These are phyloP conservation scores for Bipolaris bicolor DNA, from an alignment of 2,329 filamentous ascomycete species.

Conservation along the genomic window DNA sequence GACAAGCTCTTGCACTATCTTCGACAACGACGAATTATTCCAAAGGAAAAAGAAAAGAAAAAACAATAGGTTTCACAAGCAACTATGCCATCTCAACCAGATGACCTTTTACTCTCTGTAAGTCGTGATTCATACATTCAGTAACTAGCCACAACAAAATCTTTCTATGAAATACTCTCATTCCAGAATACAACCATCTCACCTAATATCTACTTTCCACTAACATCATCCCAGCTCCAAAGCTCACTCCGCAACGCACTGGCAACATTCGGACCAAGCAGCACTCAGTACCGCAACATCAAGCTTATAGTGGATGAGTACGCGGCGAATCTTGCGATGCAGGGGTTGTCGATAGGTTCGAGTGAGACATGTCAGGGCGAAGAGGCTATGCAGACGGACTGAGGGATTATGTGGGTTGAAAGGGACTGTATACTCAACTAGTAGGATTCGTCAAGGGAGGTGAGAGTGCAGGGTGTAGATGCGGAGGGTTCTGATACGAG, in stretches of 20 bases:
- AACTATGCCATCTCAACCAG: slow-evolving; percentile 30
- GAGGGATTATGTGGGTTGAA: neutral
- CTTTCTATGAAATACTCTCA: neutral
- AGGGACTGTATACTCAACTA: too few relatives aligned
- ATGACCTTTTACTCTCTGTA: slow-evolving; percentile 40
- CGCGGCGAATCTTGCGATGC: slow-evolving; percentile 33
- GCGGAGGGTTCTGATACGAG: too few relatives aligned
- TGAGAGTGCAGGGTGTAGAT: too few relatives aligned
- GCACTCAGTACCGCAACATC: slow-evolving; percentile 39
- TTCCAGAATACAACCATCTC: too few relatives aligned
- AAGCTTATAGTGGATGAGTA: slow-evolving; percentile 43
- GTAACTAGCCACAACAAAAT: neutral
- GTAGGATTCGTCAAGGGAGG: too few relatives aligned
- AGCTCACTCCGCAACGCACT: slow-evolving; percentile 45
- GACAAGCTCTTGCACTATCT: neutral
- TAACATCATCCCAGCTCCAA: slow-evolving; percentile 34
- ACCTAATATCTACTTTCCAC: neutral
- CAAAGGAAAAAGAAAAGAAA: neutral
- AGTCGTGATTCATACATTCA: slow-evolving; percentile 4
- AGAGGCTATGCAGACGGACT: slow-evolving; percentile 4
- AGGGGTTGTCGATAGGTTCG: slow-evolving; percentile 21
- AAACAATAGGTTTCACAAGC: too few relatives aligned
- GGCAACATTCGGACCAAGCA: slow-evolving; percentile 40
- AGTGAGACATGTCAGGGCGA: neutral
- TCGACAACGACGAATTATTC: neutral